These are phyloP conservation scores for Diaporthe humulicola DNA, from an alignment of 2,329 filamentous ascomycete genomes.

Conservation along the genomic window DNA sequence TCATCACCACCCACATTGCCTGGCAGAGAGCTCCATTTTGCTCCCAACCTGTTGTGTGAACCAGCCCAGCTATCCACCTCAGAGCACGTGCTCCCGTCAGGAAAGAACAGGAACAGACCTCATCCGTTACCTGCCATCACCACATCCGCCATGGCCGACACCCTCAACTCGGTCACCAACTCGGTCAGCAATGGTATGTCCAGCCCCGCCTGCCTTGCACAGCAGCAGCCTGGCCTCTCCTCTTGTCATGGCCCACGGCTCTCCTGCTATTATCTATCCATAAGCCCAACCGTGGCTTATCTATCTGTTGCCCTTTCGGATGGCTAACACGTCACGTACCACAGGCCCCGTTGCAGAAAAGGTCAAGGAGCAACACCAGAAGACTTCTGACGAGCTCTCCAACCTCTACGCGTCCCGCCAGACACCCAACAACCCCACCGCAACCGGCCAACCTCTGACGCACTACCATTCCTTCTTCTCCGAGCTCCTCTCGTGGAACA, in stretches of 20 bases:
- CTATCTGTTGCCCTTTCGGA: not conserved
- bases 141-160: conserved; percentile 57
- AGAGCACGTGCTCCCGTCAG: conserved; percentile 31
- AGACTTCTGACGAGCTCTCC: conserved; percentile 68
- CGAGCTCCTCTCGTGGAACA: conserved; percentile 77
- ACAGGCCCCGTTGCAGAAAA: conserved; percentile 71
- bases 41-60: conserved; percentile 9
- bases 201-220: conserved; percentile 50
- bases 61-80: conserved; percentile 12
- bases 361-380: conserved; percentile 67
- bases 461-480: conserved; percentile 81
- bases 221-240: not conserved
- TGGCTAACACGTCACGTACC: conserved; percentile 35
- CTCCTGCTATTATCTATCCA: not conserved
- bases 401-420: conserved; percentile 70
- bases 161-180: conserved; percentile 41
- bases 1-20: conserved; percentile 17
- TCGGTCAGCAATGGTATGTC: conserved; percentile 59
- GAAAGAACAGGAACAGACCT: conserved; percentile 41
- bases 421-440: conserved; percentile 65
- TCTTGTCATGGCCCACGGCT: not conserved
- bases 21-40: conserved; percentile 14
- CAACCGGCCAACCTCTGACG: conserved; percentile 73
- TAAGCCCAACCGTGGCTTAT: not conserved
- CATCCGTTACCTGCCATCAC: conserved; percentile 40